Evolutionary conservation across 2,329 filamentous ascomycete species (phyloP), one percentile per base, ranked within the genome.

Genomic region (Trichocomaceae sp.): DNA sequence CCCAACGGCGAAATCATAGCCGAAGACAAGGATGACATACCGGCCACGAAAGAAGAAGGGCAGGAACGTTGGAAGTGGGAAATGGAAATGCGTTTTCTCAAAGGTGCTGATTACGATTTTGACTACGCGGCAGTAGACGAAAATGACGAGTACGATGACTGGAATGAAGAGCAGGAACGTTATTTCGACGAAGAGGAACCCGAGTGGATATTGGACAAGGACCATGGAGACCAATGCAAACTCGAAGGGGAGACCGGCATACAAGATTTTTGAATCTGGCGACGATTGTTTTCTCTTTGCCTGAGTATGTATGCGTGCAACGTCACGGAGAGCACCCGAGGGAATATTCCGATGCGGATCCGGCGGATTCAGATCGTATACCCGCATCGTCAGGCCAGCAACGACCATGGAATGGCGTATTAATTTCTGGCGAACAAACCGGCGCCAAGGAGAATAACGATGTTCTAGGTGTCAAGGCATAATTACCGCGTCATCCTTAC

Each of bases 131-230:
- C 60, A 2, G 85, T 95, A 5, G 90, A 96, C 65, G 74, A 75
- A 35, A 84, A 87, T 63, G 84, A 90, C 29, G 83, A 84, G 19
- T 85, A 83, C 54, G 89, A 95, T 66, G 82, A 85, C 69, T 67
- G 72, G 76, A 69, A 78, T 65, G 76, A 82, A 74, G 78, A 81
- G 60, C 79, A 92, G 69, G 88, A 95, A 37, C 79, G 78, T 19
- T 95, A 88, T 75, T 91, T 95, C 65, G 88, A 90, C 20, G 83
- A 84, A 5, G 86, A 95, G 74, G 85, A 88, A 62, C 85, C 87
- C 0, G 77, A 78, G 47, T 89, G 85, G 80, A 75, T 80, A 29
- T 74, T 75, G 39, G 77, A 76, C 50, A 73, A 71, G 6, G 66
- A 68, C 39, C 59, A 62, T 12, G 61, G 58, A 23, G 54, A 56